Percentiles rank a stretch among this genome's conserved stretches.
These are phyloP conservation scores for Sphagnurus paluster DNA, from an alignment of 1,284 basidiomycete genomes.

Conservation along the genomic window DNA sequence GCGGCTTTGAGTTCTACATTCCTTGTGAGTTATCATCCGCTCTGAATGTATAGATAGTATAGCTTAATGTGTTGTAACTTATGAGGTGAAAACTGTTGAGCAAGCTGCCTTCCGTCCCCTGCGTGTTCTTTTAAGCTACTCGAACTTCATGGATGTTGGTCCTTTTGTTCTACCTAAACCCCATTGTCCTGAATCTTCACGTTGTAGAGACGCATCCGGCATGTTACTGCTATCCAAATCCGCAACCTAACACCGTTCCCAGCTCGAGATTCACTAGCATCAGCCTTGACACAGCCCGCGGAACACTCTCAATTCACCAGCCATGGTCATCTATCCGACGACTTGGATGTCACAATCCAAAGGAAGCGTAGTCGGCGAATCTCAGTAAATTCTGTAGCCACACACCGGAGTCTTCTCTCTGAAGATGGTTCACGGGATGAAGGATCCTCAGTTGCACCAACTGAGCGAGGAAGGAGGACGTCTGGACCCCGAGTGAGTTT, in stretches of 20 bases:
- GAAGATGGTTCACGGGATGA: constrained; percentile 42
- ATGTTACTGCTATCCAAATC: constrained; percentile 72
- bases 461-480: constrained; percentile 35
- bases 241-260: constrained; percentile 83
- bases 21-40: no score
- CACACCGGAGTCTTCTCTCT: constrained; percentile 45
- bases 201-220: constrained; percentile 66
- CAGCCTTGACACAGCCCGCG: constrained; percentile 65
- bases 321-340: constrained; percentile 60
- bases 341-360: constrained; percentile 62
- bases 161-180: constrained; percentile 2
- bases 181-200: constrained; percentile 6
- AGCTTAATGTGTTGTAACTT: no score
- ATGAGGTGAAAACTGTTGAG: background rate
- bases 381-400: constrained; percentile 58
- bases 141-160: constrained; percentile 16
- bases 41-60: no score
- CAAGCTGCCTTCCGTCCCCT: background rate
- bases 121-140: background rate
- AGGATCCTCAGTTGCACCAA: constrained; percentile 21
- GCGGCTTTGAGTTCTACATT: no score
- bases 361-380: constrained; percentile 60
- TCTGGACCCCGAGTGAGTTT: constrained; percentile 40
- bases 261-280: constrained; percentile 71
- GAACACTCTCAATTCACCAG: constrained; percentile 57